Base-by-base conservation (phyloP, 2,329 filamentous ascomycete genomes). In the Alternaria metachromatica region DNA sequence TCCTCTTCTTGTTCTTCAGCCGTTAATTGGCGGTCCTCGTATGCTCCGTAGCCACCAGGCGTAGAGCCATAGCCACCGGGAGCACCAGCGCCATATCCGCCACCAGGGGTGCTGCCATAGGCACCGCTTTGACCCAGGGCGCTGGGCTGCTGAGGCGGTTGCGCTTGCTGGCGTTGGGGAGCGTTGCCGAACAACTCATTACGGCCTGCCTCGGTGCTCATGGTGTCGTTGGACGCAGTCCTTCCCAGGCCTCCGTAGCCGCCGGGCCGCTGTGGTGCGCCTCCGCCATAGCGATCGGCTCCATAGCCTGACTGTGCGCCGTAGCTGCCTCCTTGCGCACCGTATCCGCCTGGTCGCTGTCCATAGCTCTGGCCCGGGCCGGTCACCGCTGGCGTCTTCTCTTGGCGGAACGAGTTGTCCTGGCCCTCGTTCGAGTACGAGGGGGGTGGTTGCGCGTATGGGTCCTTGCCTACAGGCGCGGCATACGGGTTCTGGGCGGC, bases 1-100 rank as follows among this genome's bases (percentile, higher is more conserved):
- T 92, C 88, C 66, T 92, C 89, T 72, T 91, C 89, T 69, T 96
- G 90, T 67, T 77, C 82, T 87, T 97, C 93, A 1, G 90, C 93
- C 0, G 93, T 97, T 69, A 97, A 82, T 78, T 97, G 88, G 51
- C 92, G 88, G 63, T 92, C 87, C 60, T 90, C 89, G 56, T 92
- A 89, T 5, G 76, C 62, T 10, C 84, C 84, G 63, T 86, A 86
- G 15, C 75, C 75, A 28, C 74, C 74, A 12, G 68, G 62, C 21
- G 69, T 53, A 28, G 63, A 65, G 7, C 72, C 75, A 45, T 72
- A 71, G 26, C 61, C 70, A 26, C 74, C 67, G 28, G 66, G 66
- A 12, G 67, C 58, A 30, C 66, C 60, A 25, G 55, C 67, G 3
- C 72, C 75, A 20, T 73, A 71, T 30, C 59, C 74, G 30, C 75